Evolutionary conservation across 345 rosid genomes (phyloP).

Genomic region (Brassica cretica): DNA sequence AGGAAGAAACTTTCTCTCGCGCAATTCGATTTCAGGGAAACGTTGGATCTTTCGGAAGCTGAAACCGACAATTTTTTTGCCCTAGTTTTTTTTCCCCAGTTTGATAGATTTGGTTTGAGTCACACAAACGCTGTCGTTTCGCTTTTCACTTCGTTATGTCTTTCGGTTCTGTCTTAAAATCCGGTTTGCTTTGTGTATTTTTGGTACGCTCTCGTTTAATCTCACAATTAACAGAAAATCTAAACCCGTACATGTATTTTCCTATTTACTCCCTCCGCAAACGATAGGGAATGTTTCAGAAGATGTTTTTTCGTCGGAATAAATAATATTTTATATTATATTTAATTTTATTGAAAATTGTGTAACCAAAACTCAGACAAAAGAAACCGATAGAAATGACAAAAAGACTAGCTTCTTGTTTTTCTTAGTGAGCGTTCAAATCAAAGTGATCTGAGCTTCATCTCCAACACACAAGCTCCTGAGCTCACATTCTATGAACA

Average conservation of each 20-base stretch:
- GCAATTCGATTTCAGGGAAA: neutral
- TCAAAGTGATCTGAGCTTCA: neutral
- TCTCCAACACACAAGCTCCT: conserved; percentile 22
- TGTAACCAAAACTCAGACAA: too few species aligned
- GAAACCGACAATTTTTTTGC: conserved; percentile 34
- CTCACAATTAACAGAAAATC: neutral
- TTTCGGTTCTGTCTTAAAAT: conserved; percentile 33
- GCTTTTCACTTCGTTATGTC: neutral
- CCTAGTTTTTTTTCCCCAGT: conserved; percentile 36
- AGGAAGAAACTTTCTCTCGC: neutral
- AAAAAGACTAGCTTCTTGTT: too few species aligned
- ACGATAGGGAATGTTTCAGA: too few species aligned
- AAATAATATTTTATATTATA: too few species aligned
- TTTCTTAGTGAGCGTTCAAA: neutral
- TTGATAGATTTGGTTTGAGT: conserved; percentile 39
- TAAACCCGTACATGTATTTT: neutral
- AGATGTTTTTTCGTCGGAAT: too few species aligned
- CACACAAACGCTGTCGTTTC: conserved; percentile 43
- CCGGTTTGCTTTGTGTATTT: neutral
- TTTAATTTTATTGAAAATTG: too few species aligned
- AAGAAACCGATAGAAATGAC: too few species aligned
- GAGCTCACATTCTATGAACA: conserved; percentile 32
- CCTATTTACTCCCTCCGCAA: too few species aligned
- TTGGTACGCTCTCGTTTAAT: neutral
- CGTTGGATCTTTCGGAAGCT: conserved; percentile 25